phyloP scores from a whole-genome alignment of 1,139 yeast genomes.

The Pichia norvegensis region DNA sequence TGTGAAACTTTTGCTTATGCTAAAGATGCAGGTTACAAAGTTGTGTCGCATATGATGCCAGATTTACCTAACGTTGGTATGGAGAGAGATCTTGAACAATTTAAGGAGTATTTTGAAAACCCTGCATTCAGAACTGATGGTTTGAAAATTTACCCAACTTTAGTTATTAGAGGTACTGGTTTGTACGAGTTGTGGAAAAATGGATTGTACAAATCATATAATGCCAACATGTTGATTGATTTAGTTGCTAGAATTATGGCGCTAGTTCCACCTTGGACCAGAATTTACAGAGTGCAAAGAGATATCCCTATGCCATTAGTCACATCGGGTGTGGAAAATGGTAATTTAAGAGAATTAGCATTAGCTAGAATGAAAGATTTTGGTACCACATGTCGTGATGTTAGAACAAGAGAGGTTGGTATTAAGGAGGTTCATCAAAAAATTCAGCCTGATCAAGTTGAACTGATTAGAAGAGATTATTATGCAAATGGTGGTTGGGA shows the following conservation, averaged over 20 bases:
- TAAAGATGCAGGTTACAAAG: conserved; percentile 96
- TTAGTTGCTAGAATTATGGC: conserved; percentile 93
- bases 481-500: conserved; percentile 99
- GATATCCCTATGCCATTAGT: conserved; percentile 99
- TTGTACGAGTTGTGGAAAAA: conserved; percentile 95
- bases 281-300: conserved; percentile 96
- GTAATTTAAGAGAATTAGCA: conserved; percentile 91
- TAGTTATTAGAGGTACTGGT: conserved; percentile 97
- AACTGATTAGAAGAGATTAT: conserved; percentile 88
- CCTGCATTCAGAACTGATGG: conserved; percentile 98
- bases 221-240: conserved; percentile 90
- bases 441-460: conserved; percentile 96
- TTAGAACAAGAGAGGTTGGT: conserved; percentile 98
- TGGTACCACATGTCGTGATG: conserved; percentile 93
- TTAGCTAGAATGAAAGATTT: conserved; percentile 97
- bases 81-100: conserved; percentile 96
- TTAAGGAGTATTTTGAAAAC: conserved; percentile 90
- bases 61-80: conserved; percentile 97
- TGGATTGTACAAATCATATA: conserved; percentile 88
- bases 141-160: conserved; percentile 86
- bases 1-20: conserved; percentile 94
- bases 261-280: conserved; percentile 97
- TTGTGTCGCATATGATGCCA: conserved; percentile 99
- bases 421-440: conserved; percentile 97
- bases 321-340: conserved; percentile 96